Evolutionary conservation across 2,329 filamentous ascomycete genomes (phyloP).

Genomic region (Trichoderma guizhouense): DNA sequence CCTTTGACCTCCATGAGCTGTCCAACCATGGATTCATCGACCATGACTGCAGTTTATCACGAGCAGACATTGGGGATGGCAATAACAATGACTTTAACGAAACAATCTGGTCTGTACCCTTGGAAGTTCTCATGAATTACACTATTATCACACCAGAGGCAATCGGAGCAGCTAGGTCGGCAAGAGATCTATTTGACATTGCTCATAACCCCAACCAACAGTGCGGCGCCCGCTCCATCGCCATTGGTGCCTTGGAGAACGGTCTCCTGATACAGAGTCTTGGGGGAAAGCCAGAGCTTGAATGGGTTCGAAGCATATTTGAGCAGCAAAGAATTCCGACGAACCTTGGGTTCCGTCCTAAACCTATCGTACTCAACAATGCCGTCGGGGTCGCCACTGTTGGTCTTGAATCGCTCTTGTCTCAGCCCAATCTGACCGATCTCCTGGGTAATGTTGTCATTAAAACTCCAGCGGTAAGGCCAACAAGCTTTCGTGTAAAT

Average conservation of each 20-base stretch:
- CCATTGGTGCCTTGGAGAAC: background rate
- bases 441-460: background rate
- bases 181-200: background rate
- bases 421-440: background rate
- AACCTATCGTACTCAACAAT: background rate
- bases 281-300: background rate
- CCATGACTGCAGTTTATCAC: constrained; percentile 6
- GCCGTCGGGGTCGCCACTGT: background rate
- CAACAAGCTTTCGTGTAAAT: background rate
- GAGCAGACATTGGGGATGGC: background rate
- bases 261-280: background rate
- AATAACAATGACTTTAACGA: constrained; percentile 13
- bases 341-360: background rate
- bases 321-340: constrained; percentile 12
- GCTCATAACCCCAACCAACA: constrained; percentile 3
- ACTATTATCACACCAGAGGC: background rate
- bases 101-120: background rate
- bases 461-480: background rate
- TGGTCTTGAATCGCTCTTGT: background rate
- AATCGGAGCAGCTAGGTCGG: background rate
- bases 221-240: constrained; percentile 7
- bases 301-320: constrained; percentile 1
- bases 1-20: background rate
- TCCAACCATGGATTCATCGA: constrained; percentile 7
- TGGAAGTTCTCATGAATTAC: background rate